These are phyloP conservation scores for Diutina rugosa DNA, from an alignment of 1,139 yeast species.

Conservation along the genomic window DNA sequence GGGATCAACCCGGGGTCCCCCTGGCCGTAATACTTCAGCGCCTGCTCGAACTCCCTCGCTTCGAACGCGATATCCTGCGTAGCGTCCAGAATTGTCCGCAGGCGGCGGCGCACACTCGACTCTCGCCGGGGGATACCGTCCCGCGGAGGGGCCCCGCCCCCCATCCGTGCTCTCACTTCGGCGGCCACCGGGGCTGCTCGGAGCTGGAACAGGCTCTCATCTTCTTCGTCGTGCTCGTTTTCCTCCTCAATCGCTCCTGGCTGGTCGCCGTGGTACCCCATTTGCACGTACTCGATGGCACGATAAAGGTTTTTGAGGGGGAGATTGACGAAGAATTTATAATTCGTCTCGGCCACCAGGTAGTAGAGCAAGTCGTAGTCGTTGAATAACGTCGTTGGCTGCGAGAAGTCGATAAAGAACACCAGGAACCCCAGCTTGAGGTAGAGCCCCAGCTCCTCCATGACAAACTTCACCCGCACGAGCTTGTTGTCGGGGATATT, in stretches of 20 bases:
- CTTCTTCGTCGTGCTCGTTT: not conserved
- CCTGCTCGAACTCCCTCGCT: not conserved
- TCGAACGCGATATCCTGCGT: not conserved
- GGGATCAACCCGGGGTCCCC: conserved; percentile 1
- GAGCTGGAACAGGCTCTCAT: not conserved
- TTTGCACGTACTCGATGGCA: conserved; percentile 25
- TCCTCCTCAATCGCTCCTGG: not conserved
- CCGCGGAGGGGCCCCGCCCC: not conserved
- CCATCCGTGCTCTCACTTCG: not conserved
- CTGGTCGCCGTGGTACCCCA: conserved; percentile 8
- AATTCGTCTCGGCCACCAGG: conserved; percentile 28
- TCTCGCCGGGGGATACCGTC: not conserved
- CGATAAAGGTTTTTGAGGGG: conserved; percentile 31
- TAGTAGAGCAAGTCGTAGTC: conserved; percentile 31
- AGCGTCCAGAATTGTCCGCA: not conserved
- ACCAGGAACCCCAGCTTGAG: conserved; percentile 45
- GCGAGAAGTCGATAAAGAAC: conserved; percentile 42
- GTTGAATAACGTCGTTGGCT: conserved; percentile 29
- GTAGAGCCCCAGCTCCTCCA: conserved; percentile 50
- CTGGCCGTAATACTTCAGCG: not conserved
- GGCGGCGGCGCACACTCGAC: not conserved
- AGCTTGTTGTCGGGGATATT: conserved; percentile 12
- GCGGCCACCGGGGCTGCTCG: not conserved
- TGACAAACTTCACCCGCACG: conserved; percentile 27
- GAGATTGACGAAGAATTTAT: conserved; percentile 27